These are phyloP conservation scores for Aspergillus persii DNA, from an alignment of 2,329 filamentous ascomycete genomes.

Conservation along the genomic window DNA sequence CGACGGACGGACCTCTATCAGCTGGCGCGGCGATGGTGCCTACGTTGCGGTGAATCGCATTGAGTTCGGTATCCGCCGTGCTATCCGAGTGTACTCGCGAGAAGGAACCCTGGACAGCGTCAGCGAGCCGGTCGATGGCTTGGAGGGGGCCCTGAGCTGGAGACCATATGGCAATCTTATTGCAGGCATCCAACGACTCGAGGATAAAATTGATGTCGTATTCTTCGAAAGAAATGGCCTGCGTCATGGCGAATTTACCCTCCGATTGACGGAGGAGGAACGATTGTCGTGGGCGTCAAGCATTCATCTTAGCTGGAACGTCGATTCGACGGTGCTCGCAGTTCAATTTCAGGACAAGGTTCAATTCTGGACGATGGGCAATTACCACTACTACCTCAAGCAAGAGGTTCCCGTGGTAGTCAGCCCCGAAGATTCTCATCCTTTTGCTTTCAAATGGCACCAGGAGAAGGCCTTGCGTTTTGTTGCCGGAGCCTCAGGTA, in stretches of 20 bases:
- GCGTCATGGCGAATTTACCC: constrained; percentile 88
- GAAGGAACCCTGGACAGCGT: constrained; percentile 90
- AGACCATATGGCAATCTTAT: constrained; percentile 86
- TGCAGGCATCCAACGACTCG: constrained; percentile 74
- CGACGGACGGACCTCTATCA: constrained; percentile 69
- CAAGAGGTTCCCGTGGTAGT: constrained; percentile 66
- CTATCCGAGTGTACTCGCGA: constrained; percentile 85
- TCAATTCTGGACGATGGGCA: constrained; percentile 96
- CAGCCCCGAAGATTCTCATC: constrained; percentile 21
- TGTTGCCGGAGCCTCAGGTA: constrained; percentile 54
- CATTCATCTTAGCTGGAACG: constrained; percentile 79
- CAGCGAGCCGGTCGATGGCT: constrained; percentile 87
- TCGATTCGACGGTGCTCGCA: constrained; percentile 85
- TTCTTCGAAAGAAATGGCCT: constrained; percentile 98
- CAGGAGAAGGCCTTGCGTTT: constrained; percentile 76
- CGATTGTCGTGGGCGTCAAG: constrained; percentile 54
- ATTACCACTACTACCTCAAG: constrained; percentile 98
- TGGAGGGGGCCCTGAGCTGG: constrained; percentile 90
- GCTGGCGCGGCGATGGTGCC: constrained; percentile 91
- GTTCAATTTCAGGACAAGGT: constrained; percentile 70
- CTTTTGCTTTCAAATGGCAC: constrained; percentile 64
- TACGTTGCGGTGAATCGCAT: constrained; percentile 83
- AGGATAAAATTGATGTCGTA: constrained; percentile 71
- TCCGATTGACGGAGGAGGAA: constrained; percentile 65
- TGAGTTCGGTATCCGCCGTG: constrained; percentile 66